A percentile compares a stretch with the other conserved stretches of the same genome.
Evolutionary conservation across 2,329 filamentous ascomycete genomes (phyloP).

Genomic region (Claviceps africana): DNA sequence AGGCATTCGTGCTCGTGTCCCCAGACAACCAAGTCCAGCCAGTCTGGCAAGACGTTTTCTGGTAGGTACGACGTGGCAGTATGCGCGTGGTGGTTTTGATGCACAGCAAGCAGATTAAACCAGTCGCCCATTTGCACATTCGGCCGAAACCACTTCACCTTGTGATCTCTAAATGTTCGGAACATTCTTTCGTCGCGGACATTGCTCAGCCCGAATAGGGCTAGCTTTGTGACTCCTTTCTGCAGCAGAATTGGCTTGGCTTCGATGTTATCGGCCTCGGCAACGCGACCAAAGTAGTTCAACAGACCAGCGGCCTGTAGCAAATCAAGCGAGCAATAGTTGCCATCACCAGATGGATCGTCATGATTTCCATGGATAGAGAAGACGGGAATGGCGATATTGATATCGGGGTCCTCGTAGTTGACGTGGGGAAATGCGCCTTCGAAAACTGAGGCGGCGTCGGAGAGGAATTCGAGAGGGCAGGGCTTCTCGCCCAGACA

Average conservation of each 20-base stretch:
- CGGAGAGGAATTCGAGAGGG: slow-evolving; percentile 85
- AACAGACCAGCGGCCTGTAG: slow-evolving; percentile 81
- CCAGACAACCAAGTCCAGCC: slow-evolving; percentile 87
- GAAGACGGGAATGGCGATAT: slow-evolving; percentile 92
- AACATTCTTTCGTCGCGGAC: slow-evolving; percentile 91
- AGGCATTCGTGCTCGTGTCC: slow-evolving; percentile 95
- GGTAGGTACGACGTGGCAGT: slow-evolving; percentile 89
- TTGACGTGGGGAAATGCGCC: slow-evolving; percentile 89
- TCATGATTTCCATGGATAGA: slow-evolving; percentile 98
- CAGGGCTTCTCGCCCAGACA: slow-evolving; percentile 93
- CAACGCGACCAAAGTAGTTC: slow-evolving; percentile 90
- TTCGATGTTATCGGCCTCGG: slow-evolving; percentile 84
- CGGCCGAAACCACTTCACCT: slow-evolving; percentile 87
- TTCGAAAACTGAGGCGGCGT: slow-evolving; percentile 81
- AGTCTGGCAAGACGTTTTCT: slow-evolving; percentile 82
- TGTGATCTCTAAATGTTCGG: slow-evolving; percentile 80
- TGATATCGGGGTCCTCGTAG: slow-evolving; percentile 95
- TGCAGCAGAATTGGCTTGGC: slow-evolving; percentile 86
- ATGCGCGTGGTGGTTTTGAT: slow-evolving; percentile 91
- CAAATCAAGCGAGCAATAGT: slow-evolving; percentile 79
- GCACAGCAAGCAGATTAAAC: slow-evolving; percentile 91
- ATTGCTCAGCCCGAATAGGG: slow-evolving; percentile 88
- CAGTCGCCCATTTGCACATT: slow-evolving; percentile 69
- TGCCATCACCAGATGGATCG: slow-evolving; percentile 91
- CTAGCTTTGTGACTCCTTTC: slow-evolving; percentile 84